Evolutionary conservation across 1,284 basidiomycete genomes (phyloP).

Genomic region (Cutaneotrichosporon cavernicola): DNA sequence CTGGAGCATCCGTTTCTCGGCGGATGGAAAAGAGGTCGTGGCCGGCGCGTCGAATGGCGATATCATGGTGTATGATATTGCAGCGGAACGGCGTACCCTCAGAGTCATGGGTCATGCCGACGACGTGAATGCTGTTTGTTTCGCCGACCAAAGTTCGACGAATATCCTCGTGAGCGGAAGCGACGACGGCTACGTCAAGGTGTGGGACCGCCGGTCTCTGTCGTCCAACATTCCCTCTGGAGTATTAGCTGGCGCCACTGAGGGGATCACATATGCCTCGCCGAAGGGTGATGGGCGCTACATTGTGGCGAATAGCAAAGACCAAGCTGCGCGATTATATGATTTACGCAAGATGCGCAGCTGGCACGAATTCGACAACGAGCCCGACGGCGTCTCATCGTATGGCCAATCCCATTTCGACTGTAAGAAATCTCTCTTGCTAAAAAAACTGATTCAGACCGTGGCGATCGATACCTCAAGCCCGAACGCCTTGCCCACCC

Average conservation of each 20-base stretch:
- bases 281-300: conserved; percentile 90
- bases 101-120: conserved; percentile 79
- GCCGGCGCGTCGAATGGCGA: conserved; percentile 56
- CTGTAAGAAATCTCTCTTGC: conserved; percentile 58
- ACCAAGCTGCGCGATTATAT: conserved; percentile 89
- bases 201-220: conserved; percentile 94
- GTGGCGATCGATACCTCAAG: conserved; percentile 59
- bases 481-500: conserved; percentile 61
- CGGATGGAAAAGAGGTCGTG: conserved; percentile 87
- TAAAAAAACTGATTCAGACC: conserved; percentile 55
- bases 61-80: conserved; percentile 80
- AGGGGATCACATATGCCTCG: conserved; percentile 86
- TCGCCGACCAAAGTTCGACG: conserved; percentile 86
- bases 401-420: conserved; percentile 73
- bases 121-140: conserved; percentile 95
- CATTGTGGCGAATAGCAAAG: conserved; percentile 95
- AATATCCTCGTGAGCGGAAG: conserved; percentile 92
- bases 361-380: conserved; percentile 65
- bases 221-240: conserved; percentile 80
- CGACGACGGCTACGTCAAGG: conserved; percentile 90
- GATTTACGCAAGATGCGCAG: conserved; percentile 90
- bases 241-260: conserved; percentile 89
- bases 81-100: conserved; percentile 73
- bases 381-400: conserved; percentile 53
- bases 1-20: conserved; percentile 92